Conservation (phyloP, 2,329 filamentous ascomycete species). For the Teratosphaeria epicoccoides region DNA sequence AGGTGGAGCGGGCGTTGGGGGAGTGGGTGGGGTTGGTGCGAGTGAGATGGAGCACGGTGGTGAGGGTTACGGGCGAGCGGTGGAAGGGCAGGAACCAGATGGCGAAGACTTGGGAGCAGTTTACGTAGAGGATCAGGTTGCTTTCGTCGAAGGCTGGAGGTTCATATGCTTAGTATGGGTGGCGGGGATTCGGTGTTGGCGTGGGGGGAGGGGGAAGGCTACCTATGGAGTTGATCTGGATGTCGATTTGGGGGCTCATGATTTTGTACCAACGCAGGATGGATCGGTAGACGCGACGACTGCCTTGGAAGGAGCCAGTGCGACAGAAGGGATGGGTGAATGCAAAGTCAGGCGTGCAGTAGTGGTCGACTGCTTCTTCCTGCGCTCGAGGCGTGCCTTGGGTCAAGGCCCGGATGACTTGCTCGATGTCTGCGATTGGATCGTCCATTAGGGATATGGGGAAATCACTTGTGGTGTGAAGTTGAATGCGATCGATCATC, state of each 20-base stretch:
- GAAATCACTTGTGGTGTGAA: not conserved
- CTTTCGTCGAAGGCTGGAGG: conserved; percentile 54
- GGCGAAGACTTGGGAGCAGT: conserved; percentile 63
- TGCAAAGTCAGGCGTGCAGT: conserved; percentile 60
- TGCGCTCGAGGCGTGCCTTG: conserved; percentile 58
- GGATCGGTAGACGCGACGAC: conserved; percentile 53
- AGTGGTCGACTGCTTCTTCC: conserved; percentile 53
- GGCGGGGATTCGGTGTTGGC: not conserved
- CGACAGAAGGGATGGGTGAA: conserved; percentile 73
- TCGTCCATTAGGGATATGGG: conserved; percentile 17
- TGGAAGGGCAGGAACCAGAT: conserved; percentile 72
- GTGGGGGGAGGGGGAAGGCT: not conserved
- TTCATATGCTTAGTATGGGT: not conserved
- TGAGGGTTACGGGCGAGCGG: conserved; percentile 37
- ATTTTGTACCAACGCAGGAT: conserved; percentile 82
- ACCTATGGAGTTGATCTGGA: conserved; percentile 55
- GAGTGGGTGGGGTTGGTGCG: conserved; percentile 10
- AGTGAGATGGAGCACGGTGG: conserved; percentile 23
- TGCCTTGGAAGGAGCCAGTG: conserved; percentile 50
- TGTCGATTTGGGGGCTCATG: conserved; percentile 60
- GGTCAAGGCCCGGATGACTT: conserved; percentile 57
- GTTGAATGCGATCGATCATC: not conserved
- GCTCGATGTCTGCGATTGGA: conserved; percentile 48
- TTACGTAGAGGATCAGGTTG: conserved; percentile 59
- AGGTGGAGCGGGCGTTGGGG: conserved; percentile 31